phyloP scores from a whole-genome alignment of 306 rosid genomes.

The Inga leiocalycina region DNA sequence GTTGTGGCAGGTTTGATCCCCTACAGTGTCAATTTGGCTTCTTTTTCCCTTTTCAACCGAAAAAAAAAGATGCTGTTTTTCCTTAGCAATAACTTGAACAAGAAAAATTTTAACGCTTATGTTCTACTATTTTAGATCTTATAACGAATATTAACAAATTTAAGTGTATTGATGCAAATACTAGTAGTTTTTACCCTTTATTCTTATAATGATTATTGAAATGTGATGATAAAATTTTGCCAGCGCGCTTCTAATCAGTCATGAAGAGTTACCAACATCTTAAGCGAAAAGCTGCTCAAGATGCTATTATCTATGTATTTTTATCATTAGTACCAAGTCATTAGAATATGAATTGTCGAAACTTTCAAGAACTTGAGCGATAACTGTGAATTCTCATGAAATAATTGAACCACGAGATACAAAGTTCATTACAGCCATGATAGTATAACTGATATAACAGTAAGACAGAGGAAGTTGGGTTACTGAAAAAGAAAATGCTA shows the following conservation, averaged over 20 bases:
- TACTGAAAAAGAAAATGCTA: not conserved
- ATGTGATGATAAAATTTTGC: not conserved
- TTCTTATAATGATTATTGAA: not conserved
- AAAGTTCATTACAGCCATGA: not conserved
- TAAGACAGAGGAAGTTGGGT: conserved; percentile 12
- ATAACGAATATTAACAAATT: not conserved
- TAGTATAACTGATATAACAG: conserved; percentile 18
- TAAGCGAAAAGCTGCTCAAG: not conserved
- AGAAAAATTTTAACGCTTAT: not conserved
- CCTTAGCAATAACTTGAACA: not conserved
- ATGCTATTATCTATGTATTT: not conserved
- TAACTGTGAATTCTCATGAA: not conserved
- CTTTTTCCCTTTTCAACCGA: too few species aligned
- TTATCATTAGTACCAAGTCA: not conserved
- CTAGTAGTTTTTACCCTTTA: not conserved
- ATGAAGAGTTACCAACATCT: not conserved
- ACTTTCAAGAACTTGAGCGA: not conserved
- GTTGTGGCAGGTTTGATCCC: too few species aligned
- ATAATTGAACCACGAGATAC: not conserved
- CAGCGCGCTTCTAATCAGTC: not conserved
- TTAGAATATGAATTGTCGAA: not conserved
- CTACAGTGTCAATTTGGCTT: too few species aligned
- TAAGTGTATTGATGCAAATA: not conserved
- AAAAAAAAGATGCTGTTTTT: too few species aligned
- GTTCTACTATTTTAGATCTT: not conserved